Evolutionary conservation across 352 stramenopile genomes (phyloP).

Genomic region (Saprolegnia diclina): DNA sequence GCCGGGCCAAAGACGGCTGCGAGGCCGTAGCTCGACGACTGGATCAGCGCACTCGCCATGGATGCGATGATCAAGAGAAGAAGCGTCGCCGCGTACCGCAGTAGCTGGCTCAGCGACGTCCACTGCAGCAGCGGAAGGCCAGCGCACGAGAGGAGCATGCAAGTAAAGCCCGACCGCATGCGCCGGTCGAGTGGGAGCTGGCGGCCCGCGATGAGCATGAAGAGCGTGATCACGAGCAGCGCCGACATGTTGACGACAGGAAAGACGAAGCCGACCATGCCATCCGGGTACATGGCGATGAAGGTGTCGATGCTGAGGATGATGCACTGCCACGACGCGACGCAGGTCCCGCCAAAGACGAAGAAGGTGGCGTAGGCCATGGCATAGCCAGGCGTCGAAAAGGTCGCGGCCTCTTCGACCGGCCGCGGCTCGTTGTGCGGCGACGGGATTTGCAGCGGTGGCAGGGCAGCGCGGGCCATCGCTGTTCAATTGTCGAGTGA

Average conservation of each 20-base stretch:
- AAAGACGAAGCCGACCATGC: constrained; percentile 72
- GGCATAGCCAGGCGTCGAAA: constrained; percentile 21
- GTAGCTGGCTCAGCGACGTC: not conserved
- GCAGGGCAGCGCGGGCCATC: not conserved
- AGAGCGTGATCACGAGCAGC: constrained; percentile 65
- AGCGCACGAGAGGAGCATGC: constrained; percentile 51
- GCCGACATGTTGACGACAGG: constrained; percentile 82
- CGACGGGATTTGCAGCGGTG: not conserved
- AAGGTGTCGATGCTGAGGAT: constrained; percentile 76
- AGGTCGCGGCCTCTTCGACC: not conserved
- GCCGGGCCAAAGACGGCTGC: constrained; percentile 67
- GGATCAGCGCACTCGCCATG: constrained; percentile 57
- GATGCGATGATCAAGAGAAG: constrained; percentile 58
- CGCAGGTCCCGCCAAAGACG: constrained; percentile 53
- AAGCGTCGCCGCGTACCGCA: constrained; percentile 62
- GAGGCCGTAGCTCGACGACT: constrained; percentile 67
- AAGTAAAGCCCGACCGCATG: constrained; percentile 49
- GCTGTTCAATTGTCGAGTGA: not conserved
- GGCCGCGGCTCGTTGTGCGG: not conserved
- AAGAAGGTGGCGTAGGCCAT: constrained; percentile 75
- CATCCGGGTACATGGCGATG: constrained; percentile 47
- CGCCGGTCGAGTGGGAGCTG: constrained; percentile 52
- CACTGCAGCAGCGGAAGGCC: constrained; percentile 51
- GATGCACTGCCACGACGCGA: constrained; percentile 74
- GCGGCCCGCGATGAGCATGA: constrained; percentile 69